A percentile compares a stretch with the other conserved stretches of the same genome.
Conservation (phyloP, 2,329 filamentous ascomycete species). For the Fusarium anguioides region DNA sequence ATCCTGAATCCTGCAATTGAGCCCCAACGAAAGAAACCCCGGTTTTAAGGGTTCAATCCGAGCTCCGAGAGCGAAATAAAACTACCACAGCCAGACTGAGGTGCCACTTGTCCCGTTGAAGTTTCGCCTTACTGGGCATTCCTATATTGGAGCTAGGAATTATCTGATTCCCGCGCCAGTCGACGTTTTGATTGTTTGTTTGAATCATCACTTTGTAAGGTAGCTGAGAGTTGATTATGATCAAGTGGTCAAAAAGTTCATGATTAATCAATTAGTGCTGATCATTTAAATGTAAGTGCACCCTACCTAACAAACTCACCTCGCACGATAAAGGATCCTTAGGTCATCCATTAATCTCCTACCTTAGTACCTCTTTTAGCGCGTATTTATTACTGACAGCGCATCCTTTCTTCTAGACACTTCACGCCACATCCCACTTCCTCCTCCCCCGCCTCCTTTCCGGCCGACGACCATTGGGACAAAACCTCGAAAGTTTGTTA, state of each 20-base stretch:
- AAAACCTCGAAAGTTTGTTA: conserved; percentile 20
- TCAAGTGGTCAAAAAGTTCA: conserved; percentile 4
- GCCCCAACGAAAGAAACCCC: conserved; percentile 14
- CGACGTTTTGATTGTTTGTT: background rate
- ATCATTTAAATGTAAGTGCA: conserved; percentile 19
- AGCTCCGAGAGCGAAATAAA: conserved; percentile 24
- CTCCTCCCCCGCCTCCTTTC: conserved; percentile 44
- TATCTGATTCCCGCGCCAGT: background rate
- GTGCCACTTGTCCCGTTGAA: conserved; percentile 3
- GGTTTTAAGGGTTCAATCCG: conserved; percentile 6
- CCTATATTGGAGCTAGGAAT: background rate
- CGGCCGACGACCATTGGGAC: conserved; percentile 36
- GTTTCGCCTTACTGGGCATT: conserved; percentile 9
- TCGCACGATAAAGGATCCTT: conserved; percentile 21
- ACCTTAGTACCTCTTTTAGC: conserved; percentile 18
- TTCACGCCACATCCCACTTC: conserved; percentile 42
- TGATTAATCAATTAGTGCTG: conserved; percentile 8
- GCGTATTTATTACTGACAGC: conserved; percentile 34
- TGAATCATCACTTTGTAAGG: background rate
- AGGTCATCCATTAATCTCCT: conserved; percentile 24
- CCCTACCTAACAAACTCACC: conserved; percentile 3
- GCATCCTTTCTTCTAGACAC: conserved; percentile 35
- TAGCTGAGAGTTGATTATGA: background rate
- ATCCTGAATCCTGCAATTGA: conserved; percentile 10
- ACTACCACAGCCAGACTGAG: conserved; percentile 18